Evolutionary conservation across 2,329 filamentous ascomycete genomes (phyloP).

Genomic region (Taxawa tesnikishii): DNA sequence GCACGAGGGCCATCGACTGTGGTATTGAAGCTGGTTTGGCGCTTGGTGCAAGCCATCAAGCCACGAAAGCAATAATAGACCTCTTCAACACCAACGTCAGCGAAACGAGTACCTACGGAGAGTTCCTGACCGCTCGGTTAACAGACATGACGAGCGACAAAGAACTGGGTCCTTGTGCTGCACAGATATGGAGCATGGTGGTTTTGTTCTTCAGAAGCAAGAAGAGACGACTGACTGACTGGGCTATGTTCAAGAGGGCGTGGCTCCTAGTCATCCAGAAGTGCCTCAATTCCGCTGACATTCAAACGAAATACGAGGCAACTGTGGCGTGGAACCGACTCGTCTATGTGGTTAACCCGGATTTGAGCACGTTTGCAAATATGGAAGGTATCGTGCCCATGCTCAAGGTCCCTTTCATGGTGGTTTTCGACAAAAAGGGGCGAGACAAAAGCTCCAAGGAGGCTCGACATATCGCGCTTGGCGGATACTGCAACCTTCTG

Average conservation of each 20-base stretch:
- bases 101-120: conserved; percentile 51
- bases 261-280: conserved; percentile 72
- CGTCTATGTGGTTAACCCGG: conserved; percentile 58
- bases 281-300: conserved; percentile 72
- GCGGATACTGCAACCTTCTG: conserved; percentile 65
- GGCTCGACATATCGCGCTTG: conserved; percentile 47
- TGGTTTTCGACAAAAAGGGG: conserved; percentile 55
- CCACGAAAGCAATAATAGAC: conserved; percentile 55
- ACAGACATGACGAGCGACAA: conserved; percentile 51
- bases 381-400: conserved; percentile 48
- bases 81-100: conserved; percentile 42
- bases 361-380: conserved; percentile 41
- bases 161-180: conserved; percentile 50
- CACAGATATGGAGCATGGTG: conserved; percentile 79
- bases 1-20: conserved; percentile 59
- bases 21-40: conserved; percentile 58
- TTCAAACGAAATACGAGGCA: conserved; percentile 58
- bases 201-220: conserved; percentile 60
- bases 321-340: conserved; percentile 80
- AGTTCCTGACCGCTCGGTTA: conserved; percentile 56
- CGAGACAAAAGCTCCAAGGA: conserved; percentile 35
- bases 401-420: conserved; percentile 52
- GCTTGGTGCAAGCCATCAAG: conserved; percentile 55
- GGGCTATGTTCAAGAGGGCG: conserved; percentile 54
- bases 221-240: conserved; percentile 47